Evolutionary conservation across 495 filamentous ascomycete species (phyloP), one percentile per base, ranked within the genome.

Genomic region (Gamarada debralockiae): DNA sequence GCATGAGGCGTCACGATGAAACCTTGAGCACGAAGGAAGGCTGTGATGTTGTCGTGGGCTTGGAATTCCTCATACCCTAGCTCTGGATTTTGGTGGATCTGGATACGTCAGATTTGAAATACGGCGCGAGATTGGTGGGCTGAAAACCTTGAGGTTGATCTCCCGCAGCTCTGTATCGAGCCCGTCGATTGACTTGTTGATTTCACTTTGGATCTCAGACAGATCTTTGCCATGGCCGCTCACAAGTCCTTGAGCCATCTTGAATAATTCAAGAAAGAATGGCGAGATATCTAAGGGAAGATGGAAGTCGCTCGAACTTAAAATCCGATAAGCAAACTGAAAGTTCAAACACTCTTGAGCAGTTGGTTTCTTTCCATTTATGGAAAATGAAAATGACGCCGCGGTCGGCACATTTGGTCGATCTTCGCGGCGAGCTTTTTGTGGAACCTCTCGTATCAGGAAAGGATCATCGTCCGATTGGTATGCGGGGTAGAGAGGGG

Each of bases 41-140:
- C 60, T 10, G 77, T 80, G 49, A 84, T 70, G 7, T 75, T 72
- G 50, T 82, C 70, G 55, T 84, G 81, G n/a, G 82, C 78, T 17
- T 67, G 72, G 61, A 73, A 67, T 47, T 86, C 82, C 50, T 78
- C 46, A 48, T 77, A 84, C 0, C 74, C 80, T 0, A 79, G 69
- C 60, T 86, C 81, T 1, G 82, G 81, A 49, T 82, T 77, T 4
- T 77, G 75, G 65, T 81, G 81, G 31, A 85, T 82, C 68, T 79
- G 64, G 27, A 59, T 60, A 69, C 71, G 45, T 58, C 24, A 53
- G 50, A 39, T 5, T 6, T n/a, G 4, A 39, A 39, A 14, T 7
- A 39, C 6, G 5, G 4, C 14, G 6, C 6, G n/a, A 20, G 6
- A 15, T 4, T n/a, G n/a, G 37, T 39, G 8, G n/a, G 14, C 14